phyloP scores from a whole-genome alignment of 2,329 filamentous ascomycete genomes.

The Hypomyces perniciosus region DNA sequence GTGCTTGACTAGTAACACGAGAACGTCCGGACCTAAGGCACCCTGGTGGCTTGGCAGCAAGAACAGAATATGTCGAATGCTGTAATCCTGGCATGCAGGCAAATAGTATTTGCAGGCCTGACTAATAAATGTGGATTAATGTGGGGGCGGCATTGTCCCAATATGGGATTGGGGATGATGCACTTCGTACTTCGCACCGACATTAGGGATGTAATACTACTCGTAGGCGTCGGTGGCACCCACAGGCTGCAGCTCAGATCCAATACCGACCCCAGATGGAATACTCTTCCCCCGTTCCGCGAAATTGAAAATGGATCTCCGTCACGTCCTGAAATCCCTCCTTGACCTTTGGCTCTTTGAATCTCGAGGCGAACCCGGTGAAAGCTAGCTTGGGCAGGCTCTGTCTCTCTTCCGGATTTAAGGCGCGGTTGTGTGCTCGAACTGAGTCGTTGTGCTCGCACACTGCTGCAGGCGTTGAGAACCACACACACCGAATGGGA shows the following conservation, averaged over 20 bases:
- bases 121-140: too few species aligned
- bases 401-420: constrained; percentile 77
- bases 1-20: too few species aligned
- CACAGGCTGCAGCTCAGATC: constrained; percentile 39
- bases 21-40: too few species aligned
- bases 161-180: too few species aligned
- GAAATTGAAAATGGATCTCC: constrained; percentile 69
- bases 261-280: constrained; percentile 72
- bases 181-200: too few species aligned
- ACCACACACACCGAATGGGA: constrained; percentile 79
- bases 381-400: constrained; percentile 77
- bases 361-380: constrained; percentile 64
- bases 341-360: constrained; percentile 60
- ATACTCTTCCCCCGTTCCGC: constrained; percentile 62
- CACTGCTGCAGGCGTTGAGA: constrained; percentile 64
- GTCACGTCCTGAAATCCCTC: constrained; percentile 84
- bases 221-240: too few species aligned
- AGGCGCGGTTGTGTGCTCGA: constrained; percentile 60
- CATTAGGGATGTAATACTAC: too few species aligned
- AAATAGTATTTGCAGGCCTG: too few species aligned
- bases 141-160: too few species aligned
- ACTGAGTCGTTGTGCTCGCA: constrained; percentile 85
- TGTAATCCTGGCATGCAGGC: too few species aligned
- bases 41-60: too few species aligned
- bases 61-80: too few species aligned